Evolutionary conservation across 768 basidiomycete genomes (phyloP).

Genomic region (Sporobolomyces pararoseus): DNA sequence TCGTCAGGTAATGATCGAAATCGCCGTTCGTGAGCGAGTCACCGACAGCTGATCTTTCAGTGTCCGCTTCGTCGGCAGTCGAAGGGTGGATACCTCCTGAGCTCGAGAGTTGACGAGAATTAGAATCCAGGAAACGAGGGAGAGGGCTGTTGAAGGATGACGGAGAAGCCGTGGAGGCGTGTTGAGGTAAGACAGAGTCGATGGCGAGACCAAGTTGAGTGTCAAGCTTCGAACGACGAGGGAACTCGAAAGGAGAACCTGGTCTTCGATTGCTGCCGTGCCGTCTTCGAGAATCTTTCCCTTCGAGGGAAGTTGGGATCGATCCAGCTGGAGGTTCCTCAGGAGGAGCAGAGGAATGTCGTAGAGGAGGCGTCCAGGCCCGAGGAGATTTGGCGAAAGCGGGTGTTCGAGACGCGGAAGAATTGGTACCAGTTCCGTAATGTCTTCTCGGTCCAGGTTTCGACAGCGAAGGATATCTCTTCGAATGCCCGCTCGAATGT

Average conservation of each 20-base stretch:
- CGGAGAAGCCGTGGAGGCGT: neutral
- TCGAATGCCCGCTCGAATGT: conserved; percentile 1
- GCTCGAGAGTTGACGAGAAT: neutral
- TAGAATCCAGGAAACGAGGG: neutral
- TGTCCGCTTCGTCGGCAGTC: conserved; percentile 19
- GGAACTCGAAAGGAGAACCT: conserved; percentile 11
- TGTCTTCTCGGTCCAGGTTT: conserved; percentile 29
- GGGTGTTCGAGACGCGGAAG: neutral
- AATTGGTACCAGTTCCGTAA: conserved; percentile 23
- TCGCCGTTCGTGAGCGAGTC: conserved; percentile 3
- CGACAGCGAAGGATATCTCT: conserved; percentile 22
- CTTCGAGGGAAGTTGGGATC: conserved; percentile 7
- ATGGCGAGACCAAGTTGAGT: conserved; percentile 12
- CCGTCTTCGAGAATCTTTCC: conserved; percentile 6
- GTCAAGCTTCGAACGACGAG: neutral
- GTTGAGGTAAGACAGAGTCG: neutral
- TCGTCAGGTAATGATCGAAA: conserved; percentile 17
- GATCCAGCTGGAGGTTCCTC: conserved; percentile 7
- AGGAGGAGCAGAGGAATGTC: conserved; percentile 29
- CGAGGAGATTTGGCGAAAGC: conserved; percentile 14
- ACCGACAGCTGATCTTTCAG: conserved; percentile 1
- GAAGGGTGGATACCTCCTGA: too few species aligned
- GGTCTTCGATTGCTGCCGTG: conserved; percentile 5
- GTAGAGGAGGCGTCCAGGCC: conserved; percentile 1
- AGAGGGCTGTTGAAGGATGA: neutral